Percentiles rank a stretch among this genome's conserved stretches.
These are phyloP conservation scores for Calonectria crousiana DNA, from an alignment of 2,329 filamentous ascomycete genomes.

Conservation along the genomic window DNA sequence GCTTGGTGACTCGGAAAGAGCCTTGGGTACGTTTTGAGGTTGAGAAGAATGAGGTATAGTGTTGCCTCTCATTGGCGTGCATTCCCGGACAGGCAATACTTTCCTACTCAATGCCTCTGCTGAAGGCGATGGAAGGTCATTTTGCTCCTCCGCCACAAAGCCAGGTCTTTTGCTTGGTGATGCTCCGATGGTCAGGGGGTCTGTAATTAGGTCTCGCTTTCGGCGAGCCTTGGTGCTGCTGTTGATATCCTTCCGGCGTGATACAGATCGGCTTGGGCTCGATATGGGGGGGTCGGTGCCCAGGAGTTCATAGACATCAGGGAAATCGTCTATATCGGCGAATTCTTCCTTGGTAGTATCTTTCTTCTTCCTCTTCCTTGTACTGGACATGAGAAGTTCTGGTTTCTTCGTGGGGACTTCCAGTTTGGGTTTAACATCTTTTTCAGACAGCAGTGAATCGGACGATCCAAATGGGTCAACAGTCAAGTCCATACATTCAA, in stretches of 20 bases:
- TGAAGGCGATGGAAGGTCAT: constrained; percentile 44
- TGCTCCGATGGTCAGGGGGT: background rate
- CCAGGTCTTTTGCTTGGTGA: constrained; percentile 27
- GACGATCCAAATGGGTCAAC: constrained; percentile 50
- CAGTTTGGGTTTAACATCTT: constrained; percentile 57
- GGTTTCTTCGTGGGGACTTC: constrained; percentile 56
- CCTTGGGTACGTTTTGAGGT: constrained; percentile 21
- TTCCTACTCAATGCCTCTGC: constrained; percentile 33
- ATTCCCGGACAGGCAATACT: constrained; percentile 21
- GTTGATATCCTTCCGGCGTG: constrained; percentile 35
- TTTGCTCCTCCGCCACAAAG: constrained; percentile 31
- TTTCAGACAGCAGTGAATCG: constrained; percentile 51
- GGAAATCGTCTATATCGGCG: constrained; percentile 60
- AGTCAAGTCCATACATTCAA: constrained; percentile 57
- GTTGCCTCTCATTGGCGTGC: constrained; percentile 20
- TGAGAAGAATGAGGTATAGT: constrained; percentile 11
- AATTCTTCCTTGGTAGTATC: constrained; percentile 56
- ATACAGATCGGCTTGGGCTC: constrained; percentile 47
- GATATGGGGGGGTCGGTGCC: constrained; percentile 54
- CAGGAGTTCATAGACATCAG: constrained; percentile 64
- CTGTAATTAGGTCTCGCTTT: constrained; percentile 27
- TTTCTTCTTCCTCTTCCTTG: constrained; percentile 66
- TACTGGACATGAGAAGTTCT: constrained; percentile 52
- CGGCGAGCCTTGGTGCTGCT: constrained; percentile 36
- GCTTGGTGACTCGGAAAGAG: constrained; percentile 21